A percentile compares a stretch with the other conserved stretches of the same genome.
Evolutionary conservation across 2,329 filamentous ascomycete species (phyloP).

Genomic region (Xylaria sp.): DNA sequence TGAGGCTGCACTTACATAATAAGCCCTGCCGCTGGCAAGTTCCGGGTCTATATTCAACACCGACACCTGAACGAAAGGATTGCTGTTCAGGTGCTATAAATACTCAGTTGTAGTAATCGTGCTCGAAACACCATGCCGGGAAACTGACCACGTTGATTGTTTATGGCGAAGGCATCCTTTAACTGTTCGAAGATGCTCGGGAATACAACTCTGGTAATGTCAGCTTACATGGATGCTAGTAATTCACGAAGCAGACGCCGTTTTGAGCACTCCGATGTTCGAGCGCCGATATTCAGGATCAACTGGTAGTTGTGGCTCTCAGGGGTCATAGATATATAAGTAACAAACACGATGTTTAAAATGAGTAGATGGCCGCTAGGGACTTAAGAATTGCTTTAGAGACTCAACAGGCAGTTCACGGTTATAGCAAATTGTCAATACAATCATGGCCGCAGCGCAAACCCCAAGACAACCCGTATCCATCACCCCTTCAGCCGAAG

Average conservation of each 20-base stretch:
- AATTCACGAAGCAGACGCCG: neutral
- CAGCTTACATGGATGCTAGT: neutral
- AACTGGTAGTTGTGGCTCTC: neutral
- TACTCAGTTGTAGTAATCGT: neutral
- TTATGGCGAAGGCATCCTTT: no score
- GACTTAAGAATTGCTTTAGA: neutral
- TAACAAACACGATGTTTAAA: no score
- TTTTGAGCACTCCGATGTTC: neutral
- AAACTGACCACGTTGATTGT: no score
- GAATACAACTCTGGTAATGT: neutral
- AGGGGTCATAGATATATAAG: neutral
- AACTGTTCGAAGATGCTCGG: neutral
- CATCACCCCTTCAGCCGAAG: slow-evolving; percentile 27
- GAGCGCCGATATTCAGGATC: neutral
- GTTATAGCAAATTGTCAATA: neutral
- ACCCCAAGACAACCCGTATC: slow-evolving; percentile 19
- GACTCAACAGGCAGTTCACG: neutral
- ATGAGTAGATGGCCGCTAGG: no score
- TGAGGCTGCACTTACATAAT: neutral
- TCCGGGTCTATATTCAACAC: neutral
- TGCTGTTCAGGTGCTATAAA: neutral
- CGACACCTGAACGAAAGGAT: neutral
- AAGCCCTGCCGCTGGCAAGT: neutral
- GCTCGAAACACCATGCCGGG: neutral
- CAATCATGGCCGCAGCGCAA: slow-evolving; percentile 12